Conservation (phyloP, 805 yeast species). For the Schizosaccharomyces osmophilus region DNA sequence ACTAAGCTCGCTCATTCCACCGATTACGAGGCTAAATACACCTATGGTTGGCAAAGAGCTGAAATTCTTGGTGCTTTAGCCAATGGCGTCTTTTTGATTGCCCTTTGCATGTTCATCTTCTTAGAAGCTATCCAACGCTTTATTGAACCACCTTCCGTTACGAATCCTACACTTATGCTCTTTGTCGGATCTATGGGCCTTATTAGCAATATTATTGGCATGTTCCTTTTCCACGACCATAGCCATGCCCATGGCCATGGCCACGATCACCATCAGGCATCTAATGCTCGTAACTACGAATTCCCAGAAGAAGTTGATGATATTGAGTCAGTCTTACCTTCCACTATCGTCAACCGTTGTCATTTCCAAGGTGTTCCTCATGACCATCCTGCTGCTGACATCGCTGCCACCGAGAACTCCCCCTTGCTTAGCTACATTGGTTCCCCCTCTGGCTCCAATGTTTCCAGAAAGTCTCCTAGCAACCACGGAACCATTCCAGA, state of each 20-base stretch:
- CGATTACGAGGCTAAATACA: slow-evolving; percentile 66
- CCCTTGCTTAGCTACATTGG: slow-evolving; percentile 12
- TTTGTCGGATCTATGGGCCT: slow-evolving; percentile 69
- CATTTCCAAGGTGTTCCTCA: slow-evolving; percentile 5
- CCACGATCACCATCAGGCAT: slow-evolving; percentile 14
- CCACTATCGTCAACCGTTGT: slow-evolving; percentile 2
- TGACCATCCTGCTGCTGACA: slow-evolving; percentile 8
- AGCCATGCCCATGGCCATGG: slow-evolving; percentile 33
- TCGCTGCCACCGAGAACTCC: slow-evolving; percentile 17
- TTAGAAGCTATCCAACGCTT: slow-evolving; percentile 84
- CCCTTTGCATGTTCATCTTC: slow-evolving; percentile 73
- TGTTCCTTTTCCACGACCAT: slow-evolving; percentile 71
- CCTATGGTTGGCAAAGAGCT: slow-evolving; percentile 96
- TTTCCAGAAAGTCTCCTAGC: slow-evolving; percentile 7
- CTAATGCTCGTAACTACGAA: neutral
- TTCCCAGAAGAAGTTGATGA: neutral
- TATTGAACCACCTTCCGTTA: slow-evolving; percentile 50
- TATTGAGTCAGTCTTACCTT: slow-evolving; percentile 4
- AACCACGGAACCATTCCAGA: neutral
- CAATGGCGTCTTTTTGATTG: slow-evolving; percentile 78
- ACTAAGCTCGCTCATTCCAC: slow-evolving; percentile 65
- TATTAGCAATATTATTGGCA: slow-evolving; percentile 57
- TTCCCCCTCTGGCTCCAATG: slow-evolving; percentile 7
- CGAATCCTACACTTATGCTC: slow-evolving; percentile 61
- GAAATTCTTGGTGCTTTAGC: slow-evolving; percentile 86